Conservation (phyloP, 1,284 basidiomycete genomes). For the Ustilago loliicola region DNA sequence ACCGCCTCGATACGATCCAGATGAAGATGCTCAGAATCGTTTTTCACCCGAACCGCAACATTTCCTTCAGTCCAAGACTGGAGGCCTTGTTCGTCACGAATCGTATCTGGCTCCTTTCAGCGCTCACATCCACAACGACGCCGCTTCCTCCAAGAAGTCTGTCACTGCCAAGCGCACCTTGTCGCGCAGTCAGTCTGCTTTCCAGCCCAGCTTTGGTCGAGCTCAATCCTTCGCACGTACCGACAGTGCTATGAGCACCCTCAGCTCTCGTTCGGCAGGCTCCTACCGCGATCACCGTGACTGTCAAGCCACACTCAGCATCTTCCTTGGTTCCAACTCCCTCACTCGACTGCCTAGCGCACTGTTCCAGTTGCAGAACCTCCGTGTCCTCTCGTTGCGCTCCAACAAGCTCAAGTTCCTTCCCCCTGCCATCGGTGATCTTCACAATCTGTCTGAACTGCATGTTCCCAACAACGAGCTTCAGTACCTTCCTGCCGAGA, state of each 20-base stretch:
- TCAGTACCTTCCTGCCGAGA: constrained; percentile 64
- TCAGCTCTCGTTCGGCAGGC: constrained; percentile 39
- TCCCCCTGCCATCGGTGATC: constrained; percentile 64
- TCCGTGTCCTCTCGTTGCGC: constrained; percentile 66
- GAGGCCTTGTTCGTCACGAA: constrained; percentile 48
- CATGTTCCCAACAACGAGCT: constrained; percentile 64
- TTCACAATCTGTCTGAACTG: constrained; percentile 63
- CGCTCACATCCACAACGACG: constrained; percentile 39
- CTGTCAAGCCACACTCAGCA: constrained; percentile 49
- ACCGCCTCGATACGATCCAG: constrained; percentile 41
- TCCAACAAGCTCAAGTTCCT: constrained; percentile 63
- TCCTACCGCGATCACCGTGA: constrained; percentile 47
- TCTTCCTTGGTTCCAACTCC: constrained; percentile 55
- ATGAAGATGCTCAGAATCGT: constrained; percentile 6
- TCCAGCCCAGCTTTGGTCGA: constrained; percentile 31
- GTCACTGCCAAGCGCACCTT: constrained; percentile 16
- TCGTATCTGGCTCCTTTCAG: constrained; percentile 51
- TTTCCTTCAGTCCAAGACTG: constrained; percentile 39
- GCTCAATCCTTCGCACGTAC: constrained; percentile 40
- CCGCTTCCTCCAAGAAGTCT: constrained; percentile 3
- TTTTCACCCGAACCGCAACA: constrained; percentile 12
- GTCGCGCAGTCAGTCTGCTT: constrained; percentile 46
- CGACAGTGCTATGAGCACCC: constrained; percentile 31
- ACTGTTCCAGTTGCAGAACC: constrained; percentile 64
- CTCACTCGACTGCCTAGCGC: constrained; percentile 64